Conservation (phyloP, 139 green algal genomes). For the Chlorella sp. region DNA sequence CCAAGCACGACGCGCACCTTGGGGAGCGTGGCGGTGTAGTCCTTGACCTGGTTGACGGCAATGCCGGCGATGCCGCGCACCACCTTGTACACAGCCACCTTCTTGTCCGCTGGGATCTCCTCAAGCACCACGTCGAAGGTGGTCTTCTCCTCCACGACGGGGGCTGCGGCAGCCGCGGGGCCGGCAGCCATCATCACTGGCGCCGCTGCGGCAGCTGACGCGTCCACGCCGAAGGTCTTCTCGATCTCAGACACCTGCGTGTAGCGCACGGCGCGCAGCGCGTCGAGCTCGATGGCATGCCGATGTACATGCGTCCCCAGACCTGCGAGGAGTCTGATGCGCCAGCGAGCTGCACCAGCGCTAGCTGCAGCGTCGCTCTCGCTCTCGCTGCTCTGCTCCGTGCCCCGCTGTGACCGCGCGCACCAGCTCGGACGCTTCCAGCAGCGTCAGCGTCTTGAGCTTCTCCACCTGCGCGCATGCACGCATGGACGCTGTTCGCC, state of each 20-base stretch:
- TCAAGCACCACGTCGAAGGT: conserved; percentile 56
- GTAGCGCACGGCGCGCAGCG: no score
- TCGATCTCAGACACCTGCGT: conserved; percentile 44
- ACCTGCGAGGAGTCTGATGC: no score
- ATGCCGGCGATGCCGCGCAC: conserved; percentile 41
- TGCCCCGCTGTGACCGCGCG: conserved; percentile 15
- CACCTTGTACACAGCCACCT: conserved; percentile 45
- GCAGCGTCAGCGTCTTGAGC: conserved; percentile 60
- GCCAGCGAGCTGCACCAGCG: no score
- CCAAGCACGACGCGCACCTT: no score
- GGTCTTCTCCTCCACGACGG: conserved; percentile 55
- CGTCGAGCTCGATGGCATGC: no score
- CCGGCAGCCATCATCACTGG: conserved; percentile 20
- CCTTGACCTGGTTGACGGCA: conserved; percentile 34
- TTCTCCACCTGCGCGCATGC: conserved; percentile 39
- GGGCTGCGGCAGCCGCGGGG: conserved; percentile 25
- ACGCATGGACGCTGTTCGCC: no score
- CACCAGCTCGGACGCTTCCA: conserved; percentile 58
- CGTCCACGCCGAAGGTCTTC: conserved; percentile 55
- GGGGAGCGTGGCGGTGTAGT: conserved; percentile 37
- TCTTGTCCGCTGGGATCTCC: conserved; percentile 55
- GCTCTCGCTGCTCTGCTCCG: no score
- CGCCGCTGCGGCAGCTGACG: conserved; percentile 40
- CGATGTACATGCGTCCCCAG: no score
- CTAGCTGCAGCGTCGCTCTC: no score